Conservation (phyloP, 495 filamentous ascomycete genomes). For the Penicillium cataractarum region DNA sequence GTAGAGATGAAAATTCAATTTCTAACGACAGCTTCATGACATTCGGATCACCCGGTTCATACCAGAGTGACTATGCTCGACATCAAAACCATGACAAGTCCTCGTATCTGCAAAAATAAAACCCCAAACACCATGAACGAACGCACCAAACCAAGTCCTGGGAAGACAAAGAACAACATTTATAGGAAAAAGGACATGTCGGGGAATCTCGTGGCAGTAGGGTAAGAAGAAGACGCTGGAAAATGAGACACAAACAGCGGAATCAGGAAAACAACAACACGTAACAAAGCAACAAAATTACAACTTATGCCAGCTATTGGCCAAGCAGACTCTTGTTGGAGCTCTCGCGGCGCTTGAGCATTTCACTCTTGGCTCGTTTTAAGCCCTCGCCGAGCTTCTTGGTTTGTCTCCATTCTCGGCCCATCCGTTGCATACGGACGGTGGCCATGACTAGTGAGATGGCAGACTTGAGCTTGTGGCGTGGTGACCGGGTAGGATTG, state of each 20-base stretch:
- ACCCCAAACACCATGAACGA: conserved; percentile 14
- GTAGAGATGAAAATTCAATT: neutral
- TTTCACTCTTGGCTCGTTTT: conserved; percentile 49
- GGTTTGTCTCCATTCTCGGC: conserved; percentile 53
- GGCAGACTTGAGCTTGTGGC: conserved; percentile 52
- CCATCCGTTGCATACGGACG: conserved; percentile 58
- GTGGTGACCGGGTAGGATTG: conserved; percentile 35
- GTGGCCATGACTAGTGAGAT: conserved; percentile 56
- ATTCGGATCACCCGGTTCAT: conserved; percentile 15
- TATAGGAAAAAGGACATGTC: conserved; percentile 31
- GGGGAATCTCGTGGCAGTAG: conserved; percentile 36
- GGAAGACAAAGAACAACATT: conserved; percentile 12
- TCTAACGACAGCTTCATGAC: conserved; percentile 3
- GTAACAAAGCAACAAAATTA: neutral
- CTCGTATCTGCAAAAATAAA: conserved; percentile 6
- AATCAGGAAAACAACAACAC: conserved; percentile 15
- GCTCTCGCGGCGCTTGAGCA: conserved; percentile 46
- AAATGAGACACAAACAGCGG: conserved; percentile 23
- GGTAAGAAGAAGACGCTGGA: conserved; percentile 25
- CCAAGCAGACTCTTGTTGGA: conserved; percentile 30
- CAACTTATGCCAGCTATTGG: conserved; percentile 4
- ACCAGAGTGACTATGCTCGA: conserved; percentile 22
- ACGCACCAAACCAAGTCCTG: conserved; percentile 7
- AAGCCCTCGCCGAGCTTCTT: conserved; percentile 51
- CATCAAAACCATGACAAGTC: conserved; percentile 16